These are phyloP conservation scores for Monilinia polystroma DNA, from an alignment of 2,329 filamentous ascomycete species.

Conservation along the genomic window DNA sequence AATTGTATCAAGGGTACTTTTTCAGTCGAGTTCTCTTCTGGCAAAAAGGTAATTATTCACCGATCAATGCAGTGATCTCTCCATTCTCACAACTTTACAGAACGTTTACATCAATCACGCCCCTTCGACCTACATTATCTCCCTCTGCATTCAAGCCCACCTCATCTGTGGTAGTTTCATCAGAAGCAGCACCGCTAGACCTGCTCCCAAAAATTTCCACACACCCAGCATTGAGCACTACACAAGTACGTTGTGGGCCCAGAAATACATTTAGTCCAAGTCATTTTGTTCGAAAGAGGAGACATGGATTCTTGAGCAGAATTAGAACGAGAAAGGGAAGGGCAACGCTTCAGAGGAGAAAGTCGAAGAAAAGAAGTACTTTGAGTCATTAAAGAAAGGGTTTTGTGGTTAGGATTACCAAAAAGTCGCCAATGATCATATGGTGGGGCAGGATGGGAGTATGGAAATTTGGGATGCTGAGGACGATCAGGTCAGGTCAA, in stretches of 20 bases:
- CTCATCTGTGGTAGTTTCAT: not conserved
- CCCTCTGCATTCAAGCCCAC: constrained; percentile 27
- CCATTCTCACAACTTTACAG: constrained; percentile 26
- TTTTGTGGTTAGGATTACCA: not conserved
- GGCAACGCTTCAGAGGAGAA: constrained; percentile 37
- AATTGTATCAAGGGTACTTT: constrained; percentile 22
- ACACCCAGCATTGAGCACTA: constrained; percentile 37
- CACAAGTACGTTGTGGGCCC: constrained; percentile 39
- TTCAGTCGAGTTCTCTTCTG: constrained; percentile 21
- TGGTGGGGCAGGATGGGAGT: not conserved
- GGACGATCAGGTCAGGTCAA: constrained; percentile 1
- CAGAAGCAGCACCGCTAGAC: constrained; percentile 29
- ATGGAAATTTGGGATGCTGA: not conserved
- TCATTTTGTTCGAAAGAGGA: constrained; percentile 42
- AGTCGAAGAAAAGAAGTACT: constrained; percentile 39
- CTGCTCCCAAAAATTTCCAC: constrained; percentile 38
- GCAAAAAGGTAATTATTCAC: constrained; percentile 30
- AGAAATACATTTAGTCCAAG: constrained; percentile 41
- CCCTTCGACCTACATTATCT: constrained; percentile 35
- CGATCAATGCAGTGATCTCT: not conserved
- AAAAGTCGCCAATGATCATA: not conserved
- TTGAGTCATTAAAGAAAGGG: constrained; percentile 38
- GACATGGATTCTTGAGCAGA: constrained; percentile 42
- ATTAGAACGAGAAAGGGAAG: constrained; percentile 40
- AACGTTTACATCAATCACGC: constrained; percentile 39